Percentiles rank a stretch among this genome's conserved stretches.
phyloP scores from a whole-genome alignment of 257 asterid genomes.

The Solanum lycopersicoides region DNA sequence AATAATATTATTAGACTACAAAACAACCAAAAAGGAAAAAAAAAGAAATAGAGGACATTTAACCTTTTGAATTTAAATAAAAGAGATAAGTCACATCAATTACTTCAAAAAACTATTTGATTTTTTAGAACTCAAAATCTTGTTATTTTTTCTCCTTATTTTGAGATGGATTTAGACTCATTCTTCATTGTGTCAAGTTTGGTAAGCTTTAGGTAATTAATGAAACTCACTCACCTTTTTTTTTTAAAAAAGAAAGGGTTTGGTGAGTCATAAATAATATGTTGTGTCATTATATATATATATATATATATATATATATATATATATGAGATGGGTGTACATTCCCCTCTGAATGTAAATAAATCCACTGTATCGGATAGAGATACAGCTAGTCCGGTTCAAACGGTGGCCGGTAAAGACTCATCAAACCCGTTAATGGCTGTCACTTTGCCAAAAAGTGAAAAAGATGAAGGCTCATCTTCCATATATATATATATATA shows the following conservation, averaged over 20 bases:
- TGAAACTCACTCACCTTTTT: neutral
- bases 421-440: too few relatives aligned
- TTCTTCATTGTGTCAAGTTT: neutral
- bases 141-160: neutral
- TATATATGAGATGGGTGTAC: too few relatives aligned
- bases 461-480: too few relatives aligned
- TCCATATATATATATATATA: neutral
- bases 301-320: too few relatives aligned
- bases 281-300: neutral
- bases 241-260: neutral
- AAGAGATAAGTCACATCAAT: neutral
- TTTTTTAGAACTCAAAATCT: neutral
- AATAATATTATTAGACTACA: neutral
- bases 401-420: too few relatives aligned
- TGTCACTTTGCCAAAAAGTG: too few relatives aligned
- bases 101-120: too few relatives aligned
- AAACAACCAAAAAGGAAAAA: neutral
- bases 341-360: too few relatives aligned
- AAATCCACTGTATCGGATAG: too few relatives aligned
- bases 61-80: neutral
- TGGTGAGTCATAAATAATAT: neutral
- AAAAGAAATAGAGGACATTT: neutral
- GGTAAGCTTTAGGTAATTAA: neutral
- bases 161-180: neutral
- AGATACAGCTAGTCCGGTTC: too few relatives aligned